Base-by-base conservation (phyloP, 1,284 basidiomycete species). In the Cutaneotrichosporon sp. region DNA sequence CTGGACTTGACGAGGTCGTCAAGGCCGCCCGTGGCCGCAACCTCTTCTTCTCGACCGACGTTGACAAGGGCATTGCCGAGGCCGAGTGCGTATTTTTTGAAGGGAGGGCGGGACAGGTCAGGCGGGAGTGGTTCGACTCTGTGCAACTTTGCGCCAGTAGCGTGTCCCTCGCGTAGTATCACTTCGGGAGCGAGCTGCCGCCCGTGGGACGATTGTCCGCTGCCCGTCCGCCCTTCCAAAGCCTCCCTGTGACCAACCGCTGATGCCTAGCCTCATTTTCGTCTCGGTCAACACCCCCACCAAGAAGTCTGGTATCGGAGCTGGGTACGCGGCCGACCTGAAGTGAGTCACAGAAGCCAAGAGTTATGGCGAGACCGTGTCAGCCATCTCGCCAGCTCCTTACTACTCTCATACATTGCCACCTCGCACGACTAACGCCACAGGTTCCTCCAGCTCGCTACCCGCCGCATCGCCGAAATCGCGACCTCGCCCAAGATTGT, bases 241-340 rank as follows among this genome's bases (percentile, higher is more conserved):
- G 3, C 42, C 34, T 8, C 5, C 4, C 13, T 38, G 22, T 52
- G 57, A 38, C 34, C 30, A 22, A 59, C 31, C 56, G 36, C 61
- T 61, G 18, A 63, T 31, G 36, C 55, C 4, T 61, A 80, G 78
- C 75, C 78, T 86, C 66, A 84, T 86, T 79, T 85, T 86, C 73
- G 84, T 86, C 64, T 82, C 81, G 36, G 82, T 81, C 76, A 98
- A 98, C 84, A 99, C 97, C 36, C 96, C 97, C 55, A 99, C 97
- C 67, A 99, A 99, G 86, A 97, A 96, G 86, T 87, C 86, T 55
- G 97, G 96, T 82, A 89, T 99, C 64, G 97, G 97, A 73, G 94
- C 94, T 69, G 96, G 96, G 66, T 97, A 90, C 81, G 96, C 96
- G 66, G 96, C 96, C 69, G 96, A 99, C 84, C 87, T 99, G 75